Evolutionary conservation across 768 basidiomycete species (phyloP), one percentile per base, ranked within the genome.

Genomic region (Tylopilus felleus): DNA sequence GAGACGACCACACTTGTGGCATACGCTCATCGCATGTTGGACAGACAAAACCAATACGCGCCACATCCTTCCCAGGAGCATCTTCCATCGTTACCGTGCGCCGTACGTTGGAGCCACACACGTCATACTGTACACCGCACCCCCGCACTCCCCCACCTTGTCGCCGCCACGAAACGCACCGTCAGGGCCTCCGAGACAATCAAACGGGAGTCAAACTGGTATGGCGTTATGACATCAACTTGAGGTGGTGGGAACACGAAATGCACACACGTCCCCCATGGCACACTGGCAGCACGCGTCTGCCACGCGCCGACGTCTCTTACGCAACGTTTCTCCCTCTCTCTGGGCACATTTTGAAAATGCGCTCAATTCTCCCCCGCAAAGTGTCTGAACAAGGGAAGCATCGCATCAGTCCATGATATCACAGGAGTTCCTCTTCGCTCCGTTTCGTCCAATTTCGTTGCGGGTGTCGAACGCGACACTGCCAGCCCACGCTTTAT

Each of bases 231-330:
- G 47, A 56, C 52, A 59, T 59, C 59, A 59, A 41, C 52, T 19
- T 31, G n/a, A 49, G 51, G 40, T 47, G 53, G 40, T 49, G 44
- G 39, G 27, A 50, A 60, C 55, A 57, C 50, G 46, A 53, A 49
- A 49, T 44, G 57, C 44, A 58, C 60, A 63, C 55, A 60, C 53
- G 57, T 66, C 46, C 61, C 57, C 66, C 61, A 67, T 56, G 66
- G 61, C 60, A 67, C 56, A n/a, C n/a, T n/a, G n/a, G n/a, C n/a
- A 52, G 49, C 66, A 68, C 66, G 67, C 52, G 60, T 62, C 54
- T 25, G 48, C 60, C 66, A 68, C 56, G 60, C 59, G 55, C 39
- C 38, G 19, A 19, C 49, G 8, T 38, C 35, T 46, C 41, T 52
- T 31, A 13, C 21, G 14, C 62, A 61, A 60, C 49, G 44, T 51